Conservation (phyloP, 2,329 filamentous ascomycete species). For the Harringtonia lauricola region DNA sequence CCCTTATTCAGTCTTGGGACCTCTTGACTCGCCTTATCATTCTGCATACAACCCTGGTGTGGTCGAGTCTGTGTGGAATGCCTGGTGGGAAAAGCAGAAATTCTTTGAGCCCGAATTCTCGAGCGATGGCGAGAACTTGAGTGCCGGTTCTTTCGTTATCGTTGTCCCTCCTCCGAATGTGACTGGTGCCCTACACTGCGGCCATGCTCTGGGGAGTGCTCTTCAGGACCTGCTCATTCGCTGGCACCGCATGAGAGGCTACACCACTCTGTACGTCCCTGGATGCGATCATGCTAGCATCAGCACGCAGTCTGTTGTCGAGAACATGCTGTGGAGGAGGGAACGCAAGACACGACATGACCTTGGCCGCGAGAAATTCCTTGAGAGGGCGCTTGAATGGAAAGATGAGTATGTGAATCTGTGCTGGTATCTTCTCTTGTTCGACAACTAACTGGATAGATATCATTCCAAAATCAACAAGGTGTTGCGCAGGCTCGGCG, state of each 20-base stretch:
- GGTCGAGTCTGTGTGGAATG: conserved; percentile 86
- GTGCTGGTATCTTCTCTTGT: too few species aligned
- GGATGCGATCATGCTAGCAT: conserved; percentile 96
- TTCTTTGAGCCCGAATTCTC: conserved; percentile 84
- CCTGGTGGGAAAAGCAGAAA: conserved; percentile 94
- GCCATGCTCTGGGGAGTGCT: conserved; percentile 77
- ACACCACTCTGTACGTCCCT: conserved; percentile 78
- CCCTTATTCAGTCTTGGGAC: too few species aligned
- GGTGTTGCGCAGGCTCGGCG: conserved; percentile 72
- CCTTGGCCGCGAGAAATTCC: conserved; percentile 70
- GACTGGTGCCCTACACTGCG: conserved; percentile 86
- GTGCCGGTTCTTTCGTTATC: conserved; percentile 79
- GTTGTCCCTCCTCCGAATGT: conserved; percentile 92
- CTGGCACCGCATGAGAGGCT: conserved; percentile 83
- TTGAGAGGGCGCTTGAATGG: conserved; percentile 77
- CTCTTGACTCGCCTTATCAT: too few species aligned
- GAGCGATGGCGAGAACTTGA: conserved; percentile 66
- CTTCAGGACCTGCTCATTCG: conserved; percentile 82
- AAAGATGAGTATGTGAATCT: too few species aligned
- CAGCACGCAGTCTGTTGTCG: conserved; percentile 88
- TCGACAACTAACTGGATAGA: too few species aligned
- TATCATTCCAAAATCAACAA: conserved; percentile 88
- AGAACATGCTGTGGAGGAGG: conserved; percentile 88
- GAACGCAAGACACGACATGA: conserved; percentile 86
- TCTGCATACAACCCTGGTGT: conserved; percentile 85